Evolutionary conservation across 495 filamentous ascomycete species (phyloP), one percentile per base, ranked within the genome.

Genomic region (Annulohypoxylon maeteangense): DNA sequence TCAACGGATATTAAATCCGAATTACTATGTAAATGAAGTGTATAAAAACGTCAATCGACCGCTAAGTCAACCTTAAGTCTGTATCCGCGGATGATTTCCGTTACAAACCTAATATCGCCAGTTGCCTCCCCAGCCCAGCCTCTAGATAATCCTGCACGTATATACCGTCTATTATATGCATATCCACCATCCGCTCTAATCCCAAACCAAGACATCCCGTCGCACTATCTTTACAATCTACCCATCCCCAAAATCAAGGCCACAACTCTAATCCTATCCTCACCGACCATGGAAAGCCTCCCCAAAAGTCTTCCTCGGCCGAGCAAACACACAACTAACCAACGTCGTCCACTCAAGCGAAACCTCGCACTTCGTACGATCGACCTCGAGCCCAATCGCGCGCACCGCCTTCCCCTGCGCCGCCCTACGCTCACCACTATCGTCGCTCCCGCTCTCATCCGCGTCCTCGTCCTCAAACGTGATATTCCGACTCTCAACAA

Each of bases 351-450:
- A 70, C 18, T 70, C 55, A 16, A 70, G 61, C 3, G 61, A 65
- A 14, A 70, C 48, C 32, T 70, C 68, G 55, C 68, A 70, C 32
- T 5, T 65, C 14, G 55, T 18, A 6, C 62, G 62, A 55, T 70
- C 68, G 23, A 70, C 68, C 38, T 65, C 54, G 8, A 70, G 68
- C 23, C 68, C 68, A 14, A 70, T 61, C 4, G 56, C 68, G 8
- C 18, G 55, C 12, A 18, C 47, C 27, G 56, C 22, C 3, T 18
- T 45, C 10, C 60, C 36, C 18, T 51, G 32, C 5, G 11, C 50
- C 20, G 16, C 50, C 20, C 22, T 65, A 1, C 29, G 20, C 22
- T 59, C 23, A 11, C 36, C 50, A 8, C 29, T 38, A 47, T 38
- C 45, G 7, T 32, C 12, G 47, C 3, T 25, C 22, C 47, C 53